These are phyloP conservation scores for Schizosaccharomyces lindneri DNA, from an alignment of 805 yeast species.

Conservation along the genomic window DNA sequence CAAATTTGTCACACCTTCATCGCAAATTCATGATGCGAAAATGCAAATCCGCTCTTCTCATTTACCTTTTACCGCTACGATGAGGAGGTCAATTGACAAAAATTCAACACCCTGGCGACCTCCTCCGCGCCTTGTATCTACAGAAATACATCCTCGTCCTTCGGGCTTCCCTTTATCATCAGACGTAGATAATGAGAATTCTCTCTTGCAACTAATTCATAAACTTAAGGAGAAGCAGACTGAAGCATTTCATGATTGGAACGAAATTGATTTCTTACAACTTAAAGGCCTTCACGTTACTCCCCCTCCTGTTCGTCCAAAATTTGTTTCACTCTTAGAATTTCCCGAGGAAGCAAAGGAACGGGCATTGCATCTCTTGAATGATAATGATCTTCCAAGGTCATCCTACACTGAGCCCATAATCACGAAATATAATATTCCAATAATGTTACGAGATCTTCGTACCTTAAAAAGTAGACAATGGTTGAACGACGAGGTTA, in stretches of 20 bases:
- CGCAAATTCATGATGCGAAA: not conserved
- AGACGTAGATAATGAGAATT: not conserved
- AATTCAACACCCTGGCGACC: not conserved
- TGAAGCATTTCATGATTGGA: not conserved
- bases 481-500: conserved; percentile 83
- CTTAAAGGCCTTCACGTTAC: not conserved
- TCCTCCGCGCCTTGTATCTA: not conserved
- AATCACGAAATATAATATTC: conserved; percentile 19
- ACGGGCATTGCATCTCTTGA: conserved; percentile 16
- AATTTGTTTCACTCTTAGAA: not conserved
- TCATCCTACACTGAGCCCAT: conserved; percentile 11
- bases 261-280: not conserved
- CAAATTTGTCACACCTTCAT: not conserved
- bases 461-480: conserved; percentile 39
- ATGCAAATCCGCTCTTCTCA: not conserved
- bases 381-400: conserved; percentile 13
- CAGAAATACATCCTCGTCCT: not conserved
- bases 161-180: not conserved
- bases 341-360: not conserved
- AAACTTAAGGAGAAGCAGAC: not conserved
- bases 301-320: not conserved
- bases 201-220: not conserved
- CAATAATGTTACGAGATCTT: conserved; percentile 40
- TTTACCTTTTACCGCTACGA: not conserved
- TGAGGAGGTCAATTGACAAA: not conserved